Evolutionary conservation across 139 green algal genomes (phyloP).

Genomic region (Coelastrella sp.): DNA sequence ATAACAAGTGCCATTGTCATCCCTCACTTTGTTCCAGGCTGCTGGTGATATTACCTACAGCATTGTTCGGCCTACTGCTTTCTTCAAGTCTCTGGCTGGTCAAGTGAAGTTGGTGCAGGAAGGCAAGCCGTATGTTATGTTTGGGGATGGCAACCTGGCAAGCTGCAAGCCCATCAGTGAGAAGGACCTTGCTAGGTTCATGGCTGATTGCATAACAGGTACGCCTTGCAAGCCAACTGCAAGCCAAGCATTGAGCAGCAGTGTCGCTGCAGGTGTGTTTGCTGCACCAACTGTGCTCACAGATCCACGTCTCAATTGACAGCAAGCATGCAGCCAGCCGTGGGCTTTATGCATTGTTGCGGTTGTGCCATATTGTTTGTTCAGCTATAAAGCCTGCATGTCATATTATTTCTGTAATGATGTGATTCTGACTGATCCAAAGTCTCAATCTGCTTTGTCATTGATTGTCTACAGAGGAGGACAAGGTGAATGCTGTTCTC

Average conservation of each 20-base stretch:
- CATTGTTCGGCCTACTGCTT: conserved; percentile 98
- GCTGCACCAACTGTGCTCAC: too few relatives aligned
- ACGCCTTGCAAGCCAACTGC: not conserved
- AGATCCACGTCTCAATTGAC: too few relatives aligned
- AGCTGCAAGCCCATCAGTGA: conserved; percentile 99
- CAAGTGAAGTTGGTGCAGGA: conserved; percentile 65
- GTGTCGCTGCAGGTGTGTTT: too few relatives aligned
- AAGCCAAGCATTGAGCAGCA: too few relatives aligned
- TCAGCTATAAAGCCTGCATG: too few relatives aligned
- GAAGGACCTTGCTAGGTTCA: conserved; percentile 92
- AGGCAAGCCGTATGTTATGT: conserved; percentile 98
- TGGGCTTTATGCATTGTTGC: too few relatives aligned
- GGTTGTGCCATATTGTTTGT: too few relatives aligned
- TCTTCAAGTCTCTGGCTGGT: conserved; percentile 98
- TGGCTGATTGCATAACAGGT: conserved; percentile 86
- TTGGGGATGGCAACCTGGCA: conserved; percentile 96
- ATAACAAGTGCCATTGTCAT: too few relatives aligned
- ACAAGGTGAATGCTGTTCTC: conserved; percentile 76
- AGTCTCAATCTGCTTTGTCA: not conserved
- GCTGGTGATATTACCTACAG: conserved; percentile 90
- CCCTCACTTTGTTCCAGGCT: conserved; percentile 29
- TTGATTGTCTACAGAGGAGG: conserved; percentile 10
- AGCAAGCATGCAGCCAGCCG: too few relatives aligned
- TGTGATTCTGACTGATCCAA: not conserved
- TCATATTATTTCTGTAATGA: too few relatives aligned